These are phyloP conservation scores for Pezicula rhizophila DNA, from an alignment of 2,329 filamentous ascomycete species.

Conservation along the genomic window DNA sequence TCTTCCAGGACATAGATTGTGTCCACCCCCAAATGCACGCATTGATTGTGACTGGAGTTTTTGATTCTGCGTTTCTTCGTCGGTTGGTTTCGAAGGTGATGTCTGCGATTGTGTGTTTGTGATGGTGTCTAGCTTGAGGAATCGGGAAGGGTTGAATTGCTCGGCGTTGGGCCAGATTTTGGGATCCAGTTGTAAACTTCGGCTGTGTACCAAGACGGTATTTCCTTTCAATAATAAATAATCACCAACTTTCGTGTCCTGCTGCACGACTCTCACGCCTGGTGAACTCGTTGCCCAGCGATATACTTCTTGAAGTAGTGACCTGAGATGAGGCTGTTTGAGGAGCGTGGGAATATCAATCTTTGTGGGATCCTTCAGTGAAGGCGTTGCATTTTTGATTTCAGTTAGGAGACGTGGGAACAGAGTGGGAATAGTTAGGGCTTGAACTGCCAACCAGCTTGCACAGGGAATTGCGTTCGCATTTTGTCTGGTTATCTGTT, in stretches of 20 bases:
- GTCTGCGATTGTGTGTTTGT: background rate
- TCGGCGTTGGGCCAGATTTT: background rate
- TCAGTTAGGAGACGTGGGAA: background rate
- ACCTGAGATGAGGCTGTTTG: background rate
- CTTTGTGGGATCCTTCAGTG: background rate
- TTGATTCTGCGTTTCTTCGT: no score
- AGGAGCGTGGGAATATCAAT: background rate
- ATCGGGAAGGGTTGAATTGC: background rate
- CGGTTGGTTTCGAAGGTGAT: background rate
- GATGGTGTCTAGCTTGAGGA: background rate
- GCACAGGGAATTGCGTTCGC: background rate
- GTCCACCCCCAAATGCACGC: background rate
- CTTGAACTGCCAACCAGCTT: background rate
- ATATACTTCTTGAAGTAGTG: background rate
- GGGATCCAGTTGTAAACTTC: background rate
- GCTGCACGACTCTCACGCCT: background rate
- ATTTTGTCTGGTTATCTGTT: background rate
- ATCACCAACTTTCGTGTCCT: background rate
- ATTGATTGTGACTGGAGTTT: background rate
- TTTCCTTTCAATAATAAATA: background rate
- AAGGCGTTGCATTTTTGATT: background rate
- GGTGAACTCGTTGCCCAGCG: background rate
- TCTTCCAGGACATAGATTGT: conserved; percentile 1
- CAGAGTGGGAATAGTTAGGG: background rate
- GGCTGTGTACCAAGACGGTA: background rate